phyloP scores from a whole-genome alignment of 768 basidiomycete species.

The Calocybe gangraenosa region DNA sequence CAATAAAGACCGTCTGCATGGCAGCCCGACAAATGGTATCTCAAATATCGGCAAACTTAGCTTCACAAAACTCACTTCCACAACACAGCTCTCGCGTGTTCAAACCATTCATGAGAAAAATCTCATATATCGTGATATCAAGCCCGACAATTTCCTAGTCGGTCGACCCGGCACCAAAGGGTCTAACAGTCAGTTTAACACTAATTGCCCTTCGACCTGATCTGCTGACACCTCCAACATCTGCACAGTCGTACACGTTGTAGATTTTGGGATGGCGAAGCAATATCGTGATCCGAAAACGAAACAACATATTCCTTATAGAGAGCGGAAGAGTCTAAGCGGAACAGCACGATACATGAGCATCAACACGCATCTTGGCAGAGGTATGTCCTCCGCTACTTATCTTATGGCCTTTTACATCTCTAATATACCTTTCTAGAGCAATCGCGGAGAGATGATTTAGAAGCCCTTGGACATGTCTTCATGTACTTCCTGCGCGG shows the following conservation, averaged over 20 bases:
- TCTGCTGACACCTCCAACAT: slow-evolving; percentile 5
- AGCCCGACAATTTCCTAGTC: slow-evolving; percentile 98
- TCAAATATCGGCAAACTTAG: slow-evolving; percentile 4
- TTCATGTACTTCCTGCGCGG: slow-evolving; percentile 99
- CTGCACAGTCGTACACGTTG: slow-evolving; percentile 76
- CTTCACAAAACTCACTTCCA: slow-evolving; percentile 8
- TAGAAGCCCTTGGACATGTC: slow-evolving; percentile 98
- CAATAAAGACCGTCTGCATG: slow-evolving; percentile 98
- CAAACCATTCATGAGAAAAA: slow-evolving; percentile 99
- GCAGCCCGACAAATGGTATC: slow-evolving; percentile 94
- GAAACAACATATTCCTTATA: slow-evolving; percentile 98
- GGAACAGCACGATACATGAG: slow-evolving; percentile 99
- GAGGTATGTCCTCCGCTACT: slow-evolving; percentile 52
- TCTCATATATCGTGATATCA: slow-evolving; percentile 99
- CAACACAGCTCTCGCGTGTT: slow-evolving; percentile 77
- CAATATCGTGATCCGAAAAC: slow-evolving; percentile 99
- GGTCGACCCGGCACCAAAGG: slow-evolving; percentile 91
- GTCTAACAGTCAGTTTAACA: slow-evolving; percentile 58
- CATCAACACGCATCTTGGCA: slow-evolving; percentile 97
- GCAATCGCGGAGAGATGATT: slow-evolving; percentile 92
- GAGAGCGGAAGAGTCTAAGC: slow-evolving; percentile 94
- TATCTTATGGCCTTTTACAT: slow-evolving; percentile 3
- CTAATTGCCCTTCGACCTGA: slow-evolving; percentile 1
- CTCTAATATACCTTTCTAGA: slow-evolving; percentile 36
- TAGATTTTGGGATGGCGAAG: slow-evolving; percentile 99